Conservation (phyloP, 495 filamentous ascomycete genomes). For the Viridothelium virens region DNA sequence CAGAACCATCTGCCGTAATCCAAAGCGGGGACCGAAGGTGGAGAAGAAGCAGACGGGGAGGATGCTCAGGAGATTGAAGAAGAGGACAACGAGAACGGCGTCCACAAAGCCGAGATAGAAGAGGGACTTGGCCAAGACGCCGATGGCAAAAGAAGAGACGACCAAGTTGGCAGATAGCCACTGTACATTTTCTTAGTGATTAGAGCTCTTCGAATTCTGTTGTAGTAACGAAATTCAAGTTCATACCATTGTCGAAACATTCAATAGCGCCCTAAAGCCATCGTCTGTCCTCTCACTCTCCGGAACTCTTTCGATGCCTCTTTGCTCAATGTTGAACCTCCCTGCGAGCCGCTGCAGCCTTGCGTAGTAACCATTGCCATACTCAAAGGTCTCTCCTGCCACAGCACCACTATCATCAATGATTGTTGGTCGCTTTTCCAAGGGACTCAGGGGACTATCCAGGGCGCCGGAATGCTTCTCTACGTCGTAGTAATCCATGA, state of each 20-base stretch:
- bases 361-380: constrained; percentile 55
- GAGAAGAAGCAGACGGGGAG: constrained; percentile 73
- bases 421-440: constrained; percentile 29
- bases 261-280: constrained; percentile 44
- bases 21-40: constrained; percentile 69
- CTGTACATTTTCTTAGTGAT: constrained; percentile 36
- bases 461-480: constrained; percentile 23
- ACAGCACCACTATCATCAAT: constrained; percentile 51
- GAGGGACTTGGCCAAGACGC: constrained; percentile 57
- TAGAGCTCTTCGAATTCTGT: neutral
- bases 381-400: constrained; percentile 52
- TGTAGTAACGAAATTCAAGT: neutral
- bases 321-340: constrained; percentile 63
- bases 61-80: constrained; percentile 70
- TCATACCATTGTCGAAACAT: constrained; percentile 67
- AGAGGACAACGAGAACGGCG: constrained; percentile 65
- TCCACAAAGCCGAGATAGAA: constrained; percentile 70
- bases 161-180: constrained; percentile 84
- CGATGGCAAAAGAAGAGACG: constrained; percentile 73
- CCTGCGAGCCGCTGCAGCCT: constrained; percentile 63
- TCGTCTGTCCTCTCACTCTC: constrained; percentile 62
- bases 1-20: constrained; percentile 79
- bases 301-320: constrained; percentile 76
- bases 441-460: constrained; percentile 14
- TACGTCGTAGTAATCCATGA: constrained; percentile 23